Evolutionary conservation across 1,284 basidiomycete species (phyloP).

Genomic region (Leccinum griseonigrum): DNA sequence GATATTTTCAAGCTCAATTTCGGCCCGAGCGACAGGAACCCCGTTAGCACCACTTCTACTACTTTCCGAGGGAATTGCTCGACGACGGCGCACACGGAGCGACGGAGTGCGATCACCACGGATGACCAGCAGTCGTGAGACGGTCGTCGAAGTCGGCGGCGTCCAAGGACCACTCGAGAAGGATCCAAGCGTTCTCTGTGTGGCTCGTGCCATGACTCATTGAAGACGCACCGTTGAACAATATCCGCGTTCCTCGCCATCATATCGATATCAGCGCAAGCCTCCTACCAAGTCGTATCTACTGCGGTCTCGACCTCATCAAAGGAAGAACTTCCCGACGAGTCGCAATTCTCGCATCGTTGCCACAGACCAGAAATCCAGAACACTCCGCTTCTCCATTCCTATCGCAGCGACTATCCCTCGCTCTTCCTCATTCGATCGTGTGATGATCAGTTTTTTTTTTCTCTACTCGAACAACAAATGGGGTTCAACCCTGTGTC

Average conservation of each 20-base stretch:
- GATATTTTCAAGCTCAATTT: neutral
- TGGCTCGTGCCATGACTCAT: neutral
- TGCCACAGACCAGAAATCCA: neutral
- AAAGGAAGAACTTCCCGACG: neutral
- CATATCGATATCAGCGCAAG: too few species aligned
- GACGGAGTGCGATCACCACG: conserved; percentile 16
- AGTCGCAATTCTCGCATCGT: neutral
- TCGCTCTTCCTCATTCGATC: conserved; percentile 5
- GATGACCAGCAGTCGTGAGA: conserved; percentile 1
- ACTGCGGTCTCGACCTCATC: neutral
- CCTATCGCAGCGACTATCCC: neutral
- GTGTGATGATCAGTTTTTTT: conserved; percentile 8
- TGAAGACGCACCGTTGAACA: neutral
- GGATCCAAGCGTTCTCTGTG: neutral
- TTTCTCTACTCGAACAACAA: neutral
- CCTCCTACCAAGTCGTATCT: neutral
- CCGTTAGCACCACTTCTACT: neutral
- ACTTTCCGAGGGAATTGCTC: conserved; percentile 13
- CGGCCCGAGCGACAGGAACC: neutral
- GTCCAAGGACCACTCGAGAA: conserved; percentile 6
- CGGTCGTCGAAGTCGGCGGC: conserved; percentile 15
- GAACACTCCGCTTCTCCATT: neutral
- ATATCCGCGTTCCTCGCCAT: conserved; percentile 20
- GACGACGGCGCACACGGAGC: neutral
- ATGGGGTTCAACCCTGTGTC: conserved; percentile 1